Evolutionary conservation across 1,284 basidiomycete species (phyloP), one percentile per base, ranked within the genome.

Genomic region (Volvariella volvacea): DNA sequence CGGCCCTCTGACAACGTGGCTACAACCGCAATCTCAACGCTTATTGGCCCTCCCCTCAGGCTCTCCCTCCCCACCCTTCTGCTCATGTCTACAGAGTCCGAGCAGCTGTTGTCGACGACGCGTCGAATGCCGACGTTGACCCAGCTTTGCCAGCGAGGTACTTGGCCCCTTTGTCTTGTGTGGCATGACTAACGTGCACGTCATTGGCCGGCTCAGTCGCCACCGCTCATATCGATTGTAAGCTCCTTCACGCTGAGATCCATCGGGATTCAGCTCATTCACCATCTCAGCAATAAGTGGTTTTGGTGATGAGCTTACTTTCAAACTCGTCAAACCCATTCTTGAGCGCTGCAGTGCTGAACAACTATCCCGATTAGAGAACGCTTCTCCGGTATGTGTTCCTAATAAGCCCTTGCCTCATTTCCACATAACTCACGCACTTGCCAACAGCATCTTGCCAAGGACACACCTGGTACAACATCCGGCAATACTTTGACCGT

Each of bases 281-380:
- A n/a, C 7, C 31, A 25, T 40, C 17, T 43, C 15, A 83, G 82
- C 67, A 39, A 79, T 85, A 50, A 59, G 60, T 43, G 73, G 71
- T 52, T 62, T 85, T 36, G 80, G 80, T 14, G 72, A 76, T 49
- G 73, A 74, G 45, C 60, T 84, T 51, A 74, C 73, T 42, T 81
- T 76, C 59, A 67, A 72, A 39, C 68, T 88, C 38, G 71, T 83
- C 50, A 73, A 72, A 55, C 87, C 87, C 37, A 77, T 89, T 38
- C 67, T 89, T 48, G 76, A 83, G 55, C 70, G 73, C 53, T 88
- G 86, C 61, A 73, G 73, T 47, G 72, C 78, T 52, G 82, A 87
- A 49, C 81, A 80, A 48, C 70, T 89, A 28, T 63, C 73, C 47
- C 69, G 76, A 49, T 60, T 89, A 47, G 87, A 89, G 62, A 66